Base-by-base conservation (phyloP, 768 basidiomycete species). In the Artomyces pyxidatus region DNA sequence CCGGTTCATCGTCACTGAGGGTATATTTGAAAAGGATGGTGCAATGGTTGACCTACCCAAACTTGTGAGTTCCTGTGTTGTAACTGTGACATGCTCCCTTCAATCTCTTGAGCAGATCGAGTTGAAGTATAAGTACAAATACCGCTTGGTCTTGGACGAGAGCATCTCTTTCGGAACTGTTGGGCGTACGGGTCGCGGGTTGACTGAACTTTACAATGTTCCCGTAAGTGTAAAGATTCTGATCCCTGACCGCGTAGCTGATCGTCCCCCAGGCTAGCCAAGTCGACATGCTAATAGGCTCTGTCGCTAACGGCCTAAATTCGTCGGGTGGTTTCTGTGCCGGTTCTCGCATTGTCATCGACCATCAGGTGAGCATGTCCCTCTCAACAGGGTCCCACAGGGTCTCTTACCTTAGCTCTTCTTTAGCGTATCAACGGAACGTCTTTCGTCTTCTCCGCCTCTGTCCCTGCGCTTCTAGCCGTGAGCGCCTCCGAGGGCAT, bases 271-370 rank as follows among this genome's bases (percentile, higher is more conserved):
- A 91, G 87, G 89, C 92, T 0, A 68, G 78, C 6, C 89, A 93
- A 59, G 83, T 98, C 14, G 96, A 99, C 66, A 92, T 98, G 76
- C 74, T 97, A n/a, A 72, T 95, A 2, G 95, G 93, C 3, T 94
- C 90, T 22, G 77, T 90, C 51, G 85, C 93, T 0, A 91, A 76
- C 30, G 86, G 87, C 12, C 77, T 98, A 17, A 80, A 79, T 51
- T 80, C 94, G 1, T 75, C 77, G 2, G 96, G 95, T 42, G 96
- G 96, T 1, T 99, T 98, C 77, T 98, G 95, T 60, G 91, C 91
- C 3, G 96, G 96, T 22, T 85, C 88, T 1, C 66, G 68, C 16
- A 75, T 80, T 35, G 88, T 96, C 26, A 80, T 91, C 21, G 80
- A 89, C 54, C 95, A 99, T 61, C 95, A 93, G 74, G 88, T 86